phyloP scores from a whole-genome alignment of 1,139 yeast species.

The Sporopachydermia cereana region DNA sequence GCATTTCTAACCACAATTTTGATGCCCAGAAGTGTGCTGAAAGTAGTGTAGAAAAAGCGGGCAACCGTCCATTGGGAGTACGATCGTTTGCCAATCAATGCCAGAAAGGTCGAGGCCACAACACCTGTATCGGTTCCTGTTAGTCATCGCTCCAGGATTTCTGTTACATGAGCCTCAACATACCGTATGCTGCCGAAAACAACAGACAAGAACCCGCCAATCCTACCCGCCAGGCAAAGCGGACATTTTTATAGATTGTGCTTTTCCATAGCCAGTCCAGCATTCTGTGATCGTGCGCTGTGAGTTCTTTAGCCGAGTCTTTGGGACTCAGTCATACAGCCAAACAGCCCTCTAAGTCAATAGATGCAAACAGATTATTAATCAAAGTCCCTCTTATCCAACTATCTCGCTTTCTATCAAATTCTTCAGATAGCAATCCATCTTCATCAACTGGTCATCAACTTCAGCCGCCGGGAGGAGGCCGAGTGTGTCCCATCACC shows the following conservation, averaged over 20 bases:
- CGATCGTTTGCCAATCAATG: slow-evolving; percentile 62
- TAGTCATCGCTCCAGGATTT: neutral
- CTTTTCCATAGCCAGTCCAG: neutral
- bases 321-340: too few species aligned
- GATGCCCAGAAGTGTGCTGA: slow-evolving; percentile 54
- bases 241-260: neutral
- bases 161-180: neutral
- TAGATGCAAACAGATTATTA: neutral
- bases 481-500: too few species aligned
- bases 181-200: slow-evolving; percentile 1
- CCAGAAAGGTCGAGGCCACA: slow-evolving; percentile 53
- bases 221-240: neutral
- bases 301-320: too few species aligned
- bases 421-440: too few species aligned
- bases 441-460: too few species aligned
- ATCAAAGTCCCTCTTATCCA: too few species aligned
- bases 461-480: too few species aligned
- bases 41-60: slow-evolving; percentile 54
- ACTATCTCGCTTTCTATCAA: too few species aligned
- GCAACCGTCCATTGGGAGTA: slow-evolving; percentile 89
- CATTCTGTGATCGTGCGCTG: too few species aligned
- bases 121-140: slow-evolving; percentile 36
- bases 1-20: slow-evolving; percentile 56
- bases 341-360: neutral
- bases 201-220: neutral